Evolutionary conservation across 371 early-diverging fungal genomes (phyloP).

Genomic region (Quaeritorhiza haematococci): DNA sequence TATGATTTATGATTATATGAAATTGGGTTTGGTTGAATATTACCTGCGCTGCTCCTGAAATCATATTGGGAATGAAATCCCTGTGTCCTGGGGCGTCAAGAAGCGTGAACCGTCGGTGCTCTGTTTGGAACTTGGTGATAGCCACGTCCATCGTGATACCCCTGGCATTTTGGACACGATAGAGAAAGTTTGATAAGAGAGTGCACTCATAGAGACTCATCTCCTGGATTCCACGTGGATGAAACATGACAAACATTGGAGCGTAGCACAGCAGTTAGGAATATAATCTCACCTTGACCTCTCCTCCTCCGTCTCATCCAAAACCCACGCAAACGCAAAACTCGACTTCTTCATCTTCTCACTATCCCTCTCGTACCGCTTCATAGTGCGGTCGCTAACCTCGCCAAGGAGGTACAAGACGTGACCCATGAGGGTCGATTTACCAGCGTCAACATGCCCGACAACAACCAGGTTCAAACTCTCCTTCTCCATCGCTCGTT

Average conservation of each 20-base stretch:
- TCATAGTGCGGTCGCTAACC: conserved; percentile 83
- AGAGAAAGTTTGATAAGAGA: neutral
- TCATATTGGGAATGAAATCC: conserved; percentile 99
- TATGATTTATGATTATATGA: neutral
- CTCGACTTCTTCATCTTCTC: conserved; percentile 88
- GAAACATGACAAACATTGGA: neutral
- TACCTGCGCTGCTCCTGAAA: conserved; percentile 90
- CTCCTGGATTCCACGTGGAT: neutral
- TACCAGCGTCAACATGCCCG: conserved; percentile 98
- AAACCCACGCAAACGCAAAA: conserved; percentile 93
- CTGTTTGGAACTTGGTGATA: conserved; percentile 83
- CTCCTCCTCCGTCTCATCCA: conserved; percentile 93
- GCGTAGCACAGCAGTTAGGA: neutral
- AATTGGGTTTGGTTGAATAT: too few relatives aligned
- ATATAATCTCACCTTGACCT: conserved; percentile 52
- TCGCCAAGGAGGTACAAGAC: conserved; percentile 82
- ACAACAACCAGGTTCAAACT: conserved; percentile 80
- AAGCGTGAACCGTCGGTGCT: conserved; percentile 71
- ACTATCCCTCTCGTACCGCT: conserved; percentile 89
- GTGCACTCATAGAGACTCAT: neutral
- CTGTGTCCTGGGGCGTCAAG: conserved; percentile 98
- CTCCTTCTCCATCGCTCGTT: conserved; percentile 62
- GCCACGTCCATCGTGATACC: conserved; percentile 98
- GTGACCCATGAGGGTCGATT: conserved; percentile 98
- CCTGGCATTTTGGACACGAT: conserved; percentile 30